These are phyloP conservation scores for Trichophyton benhamiae DNA, from an alignment of 2,329 filamentous ascomycete genomes.

Conservation along the genomic window DNA sequence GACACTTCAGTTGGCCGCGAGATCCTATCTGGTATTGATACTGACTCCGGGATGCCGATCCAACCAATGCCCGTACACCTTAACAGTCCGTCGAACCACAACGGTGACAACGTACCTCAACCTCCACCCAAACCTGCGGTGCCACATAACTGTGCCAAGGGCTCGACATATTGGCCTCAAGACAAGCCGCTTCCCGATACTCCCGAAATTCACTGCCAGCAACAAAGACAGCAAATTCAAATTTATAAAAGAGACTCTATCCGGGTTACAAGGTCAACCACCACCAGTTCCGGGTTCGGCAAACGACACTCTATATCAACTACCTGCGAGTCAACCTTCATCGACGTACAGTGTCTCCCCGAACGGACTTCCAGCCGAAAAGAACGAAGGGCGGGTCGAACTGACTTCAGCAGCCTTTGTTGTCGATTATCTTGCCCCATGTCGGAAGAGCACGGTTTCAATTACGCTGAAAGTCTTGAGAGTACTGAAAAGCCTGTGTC, in stretches of 20 bases:
- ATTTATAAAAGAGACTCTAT: constrained; percentile 1
- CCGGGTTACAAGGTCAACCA: background rate
- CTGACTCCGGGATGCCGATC: background rate
- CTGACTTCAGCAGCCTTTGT: constrained; percentile 6
- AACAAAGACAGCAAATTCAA: background rate
- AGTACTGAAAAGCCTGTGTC: background rate
- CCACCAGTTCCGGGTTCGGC: background rate
- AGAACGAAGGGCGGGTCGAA: constrained; percentile 10
- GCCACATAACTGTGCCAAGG: constrained; percentile 3
- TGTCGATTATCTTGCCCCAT: constrained; percentile 7
- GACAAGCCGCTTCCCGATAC: constrained; percentile 3
- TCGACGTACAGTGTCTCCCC: constrained; percentile 13
- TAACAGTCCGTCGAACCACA: background rate
- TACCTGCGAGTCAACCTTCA: constrained; percentile 9
- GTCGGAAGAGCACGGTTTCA: constrained; percentile 2
- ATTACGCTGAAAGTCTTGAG: background rate
- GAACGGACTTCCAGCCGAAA: constrained; percentile 14
- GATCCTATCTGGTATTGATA: constrained; percentile 2
- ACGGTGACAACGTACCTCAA: background rate
- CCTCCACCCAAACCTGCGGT: background rate
- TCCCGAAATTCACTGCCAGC: background rate
- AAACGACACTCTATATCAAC: constrained; percentile 5
- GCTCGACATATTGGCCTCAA: background rate
- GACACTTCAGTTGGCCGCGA: constrained; percentile 5
- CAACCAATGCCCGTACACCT: background rate